phyloP scores from a whole-genome alignment of 75 land plant species.

The Sequoiadendron giganteum region DNA sequence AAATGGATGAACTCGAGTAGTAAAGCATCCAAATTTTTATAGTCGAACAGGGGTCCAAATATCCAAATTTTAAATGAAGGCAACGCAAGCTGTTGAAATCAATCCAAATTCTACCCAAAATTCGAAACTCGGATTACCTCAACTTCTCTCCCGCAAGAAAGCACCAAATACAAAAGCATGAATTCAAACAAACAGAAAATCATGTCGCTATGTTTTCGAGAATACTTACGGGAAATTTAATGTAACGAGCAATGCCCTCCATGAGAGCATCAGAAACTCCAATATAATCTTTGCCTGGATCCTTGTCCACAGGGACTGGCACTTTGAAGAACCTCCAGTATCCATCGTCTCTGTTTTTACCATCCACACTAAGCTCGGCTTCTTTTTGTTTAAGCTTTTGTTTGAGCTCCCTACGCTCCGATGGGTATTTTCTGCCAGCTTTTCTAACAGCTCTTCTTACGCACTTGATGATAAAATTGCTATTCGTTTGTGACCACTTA shows the following conservation, averaged over 20 bases:
- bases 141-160: neutral
- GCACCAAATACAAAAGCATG: neutral
- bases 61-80: neutral
- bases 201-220: neutral
- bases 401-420: conserved; percentile 66
- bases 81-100: neutral
- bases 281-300: conserved; percentile 76
- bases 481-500: neutral
- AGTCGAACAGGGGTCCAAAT: too few relatives aligned
- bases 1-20: too few relatives aligned
- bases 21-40: too few relatives aligned
- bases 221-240: conserved; percentile 75
- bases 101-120: too few relatives aligned
- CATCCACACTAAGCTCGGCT: conserved; percentile 7
- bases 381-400: conserved; percentile 11
- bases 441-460: conserved; percentile 32
- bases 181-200: neutral
- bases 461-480: conserved; percentile 26
- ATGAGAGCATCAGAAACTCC: conserved; percentile 63
- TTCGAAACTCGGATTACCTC: neutral
- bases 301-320: conserved; percentile 57
- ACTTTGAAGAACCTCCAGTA: conserved; percentile 81
- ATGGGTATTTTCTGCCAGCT: conserved; percentile 61
- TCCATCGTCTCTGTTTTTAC: conserved; percentile 46
- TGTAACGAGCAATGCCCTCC: conserved; percentile 59